A percentile compares a stretch with the other conserved stretches of the same genome.
Conservation (phyloP, 1,284 basidiomycete species). For the Sporisorium sorghi region DNA sequence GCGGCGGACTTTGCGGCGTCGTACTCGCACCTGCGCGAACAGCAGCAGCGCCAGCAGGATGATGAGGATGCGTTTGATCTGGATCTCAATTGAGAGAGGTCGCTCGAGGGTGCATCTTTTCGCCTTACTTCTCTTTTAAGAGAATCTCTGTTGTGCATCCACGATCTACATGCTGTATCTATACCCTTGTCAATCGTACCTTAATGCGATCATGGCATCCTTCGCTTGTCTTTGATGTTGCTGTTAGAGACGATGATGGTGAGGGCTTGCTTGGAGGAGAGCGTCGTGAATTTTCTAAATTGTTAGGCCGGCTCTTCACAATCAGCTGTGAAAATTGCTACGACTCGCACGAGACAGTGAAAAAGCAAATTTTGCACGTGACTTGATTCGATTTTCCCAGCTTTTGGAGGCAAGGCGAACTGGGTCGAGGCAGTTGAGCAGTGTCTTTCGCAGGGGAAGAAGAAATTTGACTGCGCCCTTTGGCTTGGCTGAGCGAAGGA, state of each 20-base stretch:
- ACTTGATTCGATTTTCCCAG: constrained; percentile 36
- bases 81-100: constrained; percentile 52
- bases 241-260: neutral
- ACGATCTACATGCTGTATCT: neutral
- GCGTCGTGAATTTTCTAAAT: neutral
- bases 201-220: neutral
- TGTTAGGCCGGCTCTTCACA: constrained; percentile 3
- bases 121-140: no score
- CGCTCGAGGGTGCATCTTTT: no score
- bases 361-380: constrained; percentile 17
- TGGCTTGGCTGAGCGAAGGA: neutral
- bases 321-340: no score
- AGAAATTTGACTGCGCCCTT: constrained; percentile 32
- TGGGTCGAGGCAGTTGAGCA: constrained; percentile 7
- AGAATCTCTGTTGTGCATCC: neutral
- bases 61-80: constrained; percentile 63
- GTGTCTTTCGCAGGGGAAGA: constrained; percentile 2
- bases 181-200: constrained; percentile 6
- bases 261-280: neutral
- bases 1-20: constrained; percentile 30
- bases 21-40: constrained; percentile 35
- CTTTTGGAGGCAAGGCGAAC: neutral
- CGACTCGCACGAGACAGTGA: constrained; percentile 20
- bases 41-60: constrained; percentile 40
- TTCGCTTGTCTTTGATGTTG: neutral